phyloP scores from a whole-genome alignment of 768 basidiomycete genomes.

The Hebeloma cylindrosporum region DNA sequence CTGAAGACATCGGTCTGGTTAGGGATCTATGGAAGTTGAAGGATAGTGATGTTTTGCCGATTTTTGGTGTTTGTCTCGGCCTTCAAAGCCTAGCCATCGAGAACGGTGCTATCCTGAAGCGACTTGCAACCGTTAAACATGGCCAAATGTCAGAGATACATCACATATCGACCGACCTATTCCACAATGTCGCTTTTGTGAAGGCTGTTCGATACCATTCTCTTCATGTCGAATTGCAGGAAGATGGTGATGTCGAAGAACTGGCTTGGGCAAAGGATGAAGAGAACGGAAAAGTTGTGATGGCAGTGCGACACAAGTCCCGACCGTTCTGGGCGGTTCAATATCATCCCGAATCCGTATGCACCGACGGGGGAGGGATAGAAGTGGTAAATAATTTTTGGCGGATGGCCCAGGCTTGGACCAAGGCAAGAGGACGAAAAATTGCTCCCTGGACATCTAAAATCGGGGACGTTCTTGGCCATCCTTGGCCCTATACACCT shows the following conservation, averaged over 20 bases:
- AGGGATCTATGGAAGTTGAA: conserved; percentile 68
- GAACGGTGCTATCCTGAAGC: conserved; percentile 58
- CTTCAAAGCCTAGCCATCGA: conserved; percentile 73
- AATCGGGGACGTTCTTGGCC: conserved; percentile 54
- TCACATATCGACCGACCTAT: conserved; percentile 61
- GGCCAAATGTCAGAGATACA: conserved; percentile 68
- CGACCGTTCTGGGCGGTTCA: conserved; percentile 87
- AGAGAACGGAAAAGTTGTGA: conserved; percentile 69
- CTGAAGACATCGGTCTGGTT: conserved; percentile 66
- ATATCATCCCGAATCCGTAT: conserved; percentile 85
- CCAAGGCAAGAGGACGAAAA: conserved; percentile 35
- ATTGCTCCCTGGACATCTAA: conserved; percentile 42
- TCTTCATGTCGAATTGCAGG: conserved; percentile 56
- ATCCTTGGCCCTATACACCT: conserved; percentile 55
- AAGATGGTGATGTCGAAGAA: conserved; percentile 52
- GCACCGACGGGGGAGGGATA: conserved; percentile 68
- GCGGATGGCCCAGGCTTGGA: conserved; percentile 64
- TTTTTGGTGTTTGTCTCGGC: conserved; percentile 84
- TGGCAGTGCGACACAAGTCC: conserved; percentile 65
- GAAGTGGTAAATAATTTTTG: conserved; percentile 75
- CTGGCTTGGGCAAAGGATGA: conserved; percentile 74
- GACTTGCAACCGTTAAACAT: conserved; percentile 71
- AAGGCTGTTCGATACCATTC: conserved; percentile 81
- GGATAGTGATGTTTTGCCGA: conserved; percentile 53
- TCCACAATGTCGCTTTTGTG: conserved; percentile 52